Conservation (phyloP, 768 basidiomycete genomes). For the Nidularia sp. region DNA sequence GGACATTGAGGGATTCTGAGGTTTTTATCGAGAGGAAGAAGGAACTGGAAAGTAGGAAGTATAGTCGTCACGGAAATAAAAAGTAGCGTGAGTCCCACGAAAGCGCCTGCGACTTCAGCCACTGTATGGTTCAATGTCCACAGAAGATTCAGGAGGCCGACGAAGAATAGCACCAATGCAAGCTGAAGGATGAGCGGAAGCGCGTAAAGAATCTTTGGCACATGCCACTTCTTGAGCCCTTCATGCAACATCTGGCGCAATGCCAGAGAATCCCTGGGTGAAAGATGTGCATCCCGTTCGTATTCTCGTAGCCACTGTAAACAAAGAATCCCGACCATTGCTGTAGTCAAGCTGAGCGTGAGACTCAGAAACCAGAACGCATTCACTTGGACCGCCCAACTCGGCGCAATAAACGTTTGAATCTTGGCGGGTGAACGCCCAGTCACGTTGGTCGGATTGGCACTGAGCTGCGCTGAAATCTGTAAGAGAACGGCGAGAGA, state of each 20-base stretch:
- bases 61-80: neutral
- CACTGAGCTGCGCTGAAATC: constrained; percentile 5
- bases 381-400: constrained; percentile 7
- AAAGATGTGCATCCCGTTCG: constrained; percentile 8
- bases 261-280: constrained; percentile 9
- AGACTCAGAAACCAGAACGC: constrained; percentile 15
- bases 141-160: constrained; percentile 17
- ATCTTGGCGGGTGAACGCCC: neutral
- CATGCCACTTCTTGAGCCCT: constrained; percentile 14
- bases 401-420: neutral
- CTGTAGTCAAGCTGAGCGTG: constrained; percentile 14
- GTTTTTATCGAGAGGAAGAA: neutral
- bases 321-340: constrained; percentile 14
- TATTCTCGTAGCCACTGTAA: constrained; percentile 19
- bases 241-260: constrained; percentile 16
- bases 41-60: constrained; percentile 5
- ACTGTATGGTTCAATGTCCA: constrained; percentile 11
- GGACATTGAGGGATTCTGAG: constrained; percentile 4
- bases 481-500: neutral
- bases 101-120: constrained; percentile 5
- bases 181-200: constrained; percentile 20
- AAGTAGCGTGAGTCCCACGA: neutral
- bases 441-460: neutral
- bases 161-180: constrained; percentile 18
- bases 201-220: constrained; percentile 11